Percentiles rank a stretch among this genome's conserved stretches.
Conservation (phyloP, 2,329 filamentous ascomycete species). For the Colletotrichum scovillei region DNA sequence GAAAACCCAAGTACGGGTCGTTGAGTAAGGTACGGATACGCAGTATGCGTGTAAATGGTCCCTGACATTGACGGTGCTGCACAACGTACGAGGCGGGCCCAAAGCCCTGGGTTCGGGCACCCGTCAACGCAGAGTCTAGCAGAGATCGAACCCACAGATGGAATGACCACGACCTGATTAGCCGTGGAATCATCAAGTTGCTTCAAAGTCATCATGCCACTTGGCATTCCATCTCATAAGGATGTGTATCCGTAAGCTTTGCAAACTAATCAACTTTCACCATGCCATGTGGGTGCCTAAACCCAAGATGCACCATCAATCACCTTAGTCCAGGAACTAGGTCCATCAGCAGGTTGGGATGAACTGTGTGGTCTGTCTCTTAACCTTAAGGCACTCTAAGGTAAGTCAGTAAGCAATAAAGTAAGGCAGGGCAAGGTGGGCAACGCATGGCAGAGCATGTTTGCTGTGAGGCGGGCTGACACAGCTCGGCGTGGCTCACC, state of each 20-base stretch:
- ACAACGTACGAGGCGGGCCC: constrained; percentile 19
- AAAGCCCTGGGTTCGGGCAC: constrained; percentile 8
- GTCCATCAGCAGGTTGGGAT: constrained; percentile 20
- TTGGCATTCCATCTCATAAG: not conserved
- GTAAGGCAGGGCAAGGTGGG: not conserved
- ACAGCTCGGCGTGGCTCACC: constrained; percentile 8
- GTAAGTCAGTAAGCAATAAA: not conserved
- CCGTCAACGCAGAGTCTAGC: not conserved
- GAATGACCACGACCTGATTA: constrained; percentile 1
- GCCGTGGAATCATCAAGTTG: not conserved
- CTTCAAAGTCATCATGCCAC: constrained; percentile 10
- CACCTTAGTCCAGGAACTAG: constrained; percentile 3
- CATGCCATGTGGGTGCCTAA: not conserved
- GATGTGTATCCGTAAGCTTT: not conserved
- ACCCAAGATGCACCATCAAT: not conserved
- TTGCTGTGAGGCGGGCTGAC: not conserved
- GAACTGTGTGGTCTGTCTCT: constrained; percentile 24
- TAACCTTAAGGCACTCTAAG: constrained; percentile 3
- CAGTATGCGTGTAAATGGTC: not conserved
- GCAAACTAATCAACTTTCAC: not conserved
- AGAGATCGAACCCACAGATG: constrained; percentile 7
- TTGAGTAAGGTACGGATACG: not conserved
- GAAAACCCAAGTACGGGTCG: not conserved
- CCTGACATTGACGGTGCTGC: constrained; percentile 3
- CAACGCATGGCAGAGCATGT: not conserved